Conservation (phyloP, 306 rosid species). For the Trifolium subterraneum region DNA sequence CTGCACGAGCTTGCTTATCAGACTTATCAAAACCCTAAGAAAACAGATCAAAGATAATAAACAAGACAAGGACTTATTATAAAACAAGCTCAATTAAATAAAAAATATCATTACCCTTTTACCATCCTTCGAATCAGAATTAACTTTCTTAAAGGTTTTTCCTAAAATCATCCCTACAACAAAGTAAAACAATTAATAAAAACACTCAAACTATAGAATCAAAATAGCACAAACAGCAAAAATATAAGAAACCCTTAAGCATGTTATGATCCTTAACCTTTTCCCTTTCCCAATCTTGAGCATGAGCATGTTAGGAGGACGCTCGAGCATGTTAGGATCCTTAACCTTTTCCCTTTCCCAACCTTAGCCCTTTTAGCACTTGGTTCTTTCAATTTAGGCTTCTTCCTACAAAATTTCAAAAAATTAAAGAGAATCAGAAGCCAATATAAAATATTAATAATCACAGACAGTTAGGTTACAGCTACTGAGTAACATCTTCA, state of each 20-base stretch:
- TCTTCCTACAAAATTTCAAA: slow-evolving; percentile 55
- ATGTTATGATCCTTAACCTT: too few relatives aligned
- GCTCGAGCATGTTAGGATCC: slow-evolving; percentile 80
- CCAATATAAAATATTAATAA: background rate
- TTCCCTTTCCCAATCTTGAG: too few relatives aligned
- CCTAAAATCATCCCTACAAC: slow-evolving; percentile 74
- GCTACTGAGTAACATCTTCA: slow-evolving; percentile 72
- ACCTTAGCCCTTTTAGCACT: slow-evolving; percentile 59
- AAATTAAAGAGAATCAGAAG: background rate
- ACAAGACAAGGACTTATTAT: too few relatives aligned
- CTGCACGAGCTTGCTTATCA: too few relatives aligned
- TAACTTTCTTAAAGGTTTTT: too few relatives aligned
- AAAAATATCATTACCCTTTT: too few relatives aligned
- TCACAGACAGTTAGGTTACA: background rate
- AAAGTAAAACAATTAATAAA: background rate
- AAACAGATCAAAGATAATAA: too few relatives aligned
- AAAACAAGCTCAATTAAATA: too few relatives aligned
- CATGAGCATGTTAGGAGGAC: slow-evolving; percentile 85
- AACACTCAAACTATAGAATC: background rate
- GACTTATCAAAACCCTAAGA: too few relatives aligned
- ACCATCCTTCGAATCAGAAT: too few relatives aligned
- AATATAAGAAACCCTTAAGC: background rate
- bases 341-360: slow-evolving; percentile 63
- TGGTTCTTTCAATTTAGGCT: slow-evolving; percentile 57
- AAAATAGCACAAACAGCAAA: background rate